Percentiles rank a stretch among this genome's conserved stretches.
phyloP scores from a whole-genome alignment of 805 yeast genomes.

The Yamadazyma ubonensis region DNA sequence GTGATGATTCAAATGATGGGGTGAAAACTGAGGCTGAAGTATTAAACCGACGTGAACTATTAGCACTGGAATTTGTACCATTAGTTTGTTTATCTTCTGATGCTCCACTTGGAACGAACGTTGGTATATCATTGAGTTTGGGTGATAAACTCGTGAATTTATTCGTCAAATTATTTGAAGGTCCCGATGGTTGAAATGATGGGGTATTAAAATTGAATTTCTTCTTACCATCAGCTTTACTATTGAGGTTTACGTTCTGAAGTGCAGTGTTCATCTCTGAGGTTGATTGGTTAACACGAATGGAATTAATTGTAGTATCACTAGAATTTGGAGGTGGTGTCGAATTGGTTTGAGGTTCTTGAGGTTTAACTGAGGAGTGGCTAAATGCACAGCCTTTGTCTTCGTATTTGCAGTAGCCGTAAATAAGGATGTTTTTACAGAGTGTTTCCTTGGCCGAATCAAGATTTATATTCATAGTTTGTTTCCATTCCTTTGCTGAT shows the following conservation, averaged over 20 bases:
- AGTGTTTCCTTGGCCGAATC: conserved; percentile 72
- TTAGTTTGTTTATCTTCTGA: conserved; percentile 3
- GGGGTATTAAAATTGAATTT: conserved; percentile 43
- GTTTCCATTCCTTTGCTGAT: conserved; percentile 7
- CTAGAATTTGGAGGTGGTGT: background rate
- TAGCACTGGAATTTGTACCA: background rate
- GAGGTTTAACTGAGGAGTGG: conserved; percentile 35
- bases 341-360: background rate
- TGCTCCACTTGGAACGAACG: conserved; percentile 46
- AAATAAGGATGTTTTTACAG: conserved; percentile 79
- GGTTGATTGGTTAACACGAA: background rate
- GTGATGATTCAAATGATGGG: conserved; percentile 19
- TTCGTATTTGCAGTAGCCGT: conserved; percentile 86
- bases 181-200: conserved; percentile 38
- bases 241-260: background rate
- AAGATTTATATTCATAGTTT: conserved; percentile 37
- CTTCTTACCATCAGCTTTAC: conserved; percentile 11
- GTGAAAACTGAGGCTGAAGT: conserved; percentile 41
- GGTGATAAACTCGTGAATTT: conserved; percentile 52
- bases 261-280: background rate
- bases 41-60: conserved; percentile 29
- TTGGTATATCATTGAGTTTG: conserved; percentile 45
- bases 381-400: conserved; percentile 84
- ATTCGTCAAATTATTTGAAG: conserved; percentile 21
- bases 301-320: background rate